These are phyloP conservation scores for Jatropha podagrica DNA, from an alignment of 441 rosid species.

Conservation along the genomic window DNA sequence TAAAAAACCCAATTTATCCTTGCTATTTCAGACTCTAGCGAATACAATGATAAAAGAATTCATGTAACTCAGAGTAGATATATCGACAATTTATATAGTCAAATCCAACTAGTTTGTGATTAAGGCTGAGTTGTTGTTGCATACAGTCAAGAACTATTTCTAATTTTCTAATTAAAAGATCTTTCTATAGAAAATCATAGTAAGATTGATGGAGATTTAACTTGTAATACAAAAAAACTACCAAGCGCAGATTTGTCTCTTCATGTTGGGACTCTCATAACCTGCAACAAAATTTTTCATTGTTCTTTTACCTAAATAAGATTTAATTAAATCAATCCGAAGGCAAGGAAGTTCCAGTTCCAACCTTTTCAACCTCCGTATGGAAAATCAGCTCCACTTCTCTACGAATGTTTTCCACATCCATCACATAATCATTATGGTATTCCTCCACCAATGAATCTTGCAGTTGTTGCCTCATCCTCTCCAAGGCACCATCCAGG, in stretches of 20 bases:
- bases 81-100: too few relatives aligned
- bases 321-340: constrained; percentile 16
- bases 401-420: constrained; percentile 60
- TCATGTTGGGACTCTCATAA: constrained; percentile 30
- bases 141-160: too few relatives aligned
- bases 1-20: too few relatives aligned
- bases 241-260: not conserved
- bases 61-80: too few relatives aligned
- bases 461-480: constrained; percentile 60
- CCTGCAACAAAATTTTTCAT: constrained; percentile 24
- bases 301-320: not conserved
- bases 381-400: constrained; percentile 69
- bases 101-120: too few relatives aligned
- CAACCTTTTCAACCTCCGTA: constrained; percentile 51
- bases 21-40: too few relatives aligned
- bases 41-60: too few relatives aligned
- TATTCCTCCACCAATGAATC: constrained; percentile 56
- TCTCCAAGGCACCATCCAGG: constrained; percentile 59
- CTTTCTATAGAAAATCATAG: not conserved
- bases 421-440: constrained; percentile 61
- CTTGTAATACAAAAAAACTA: not conserved
- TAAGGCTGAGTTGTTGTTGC: too few relatives aligned
- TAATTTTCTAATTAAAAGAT: not conserved
- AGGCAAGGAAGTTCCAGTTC: constrained; percentile 17
- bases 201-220: not conserved